phyloP scores from a whole-genome alignment of 2,329 filamentous ascomycete genomes.

The Clonostachys rosea region DNA sequence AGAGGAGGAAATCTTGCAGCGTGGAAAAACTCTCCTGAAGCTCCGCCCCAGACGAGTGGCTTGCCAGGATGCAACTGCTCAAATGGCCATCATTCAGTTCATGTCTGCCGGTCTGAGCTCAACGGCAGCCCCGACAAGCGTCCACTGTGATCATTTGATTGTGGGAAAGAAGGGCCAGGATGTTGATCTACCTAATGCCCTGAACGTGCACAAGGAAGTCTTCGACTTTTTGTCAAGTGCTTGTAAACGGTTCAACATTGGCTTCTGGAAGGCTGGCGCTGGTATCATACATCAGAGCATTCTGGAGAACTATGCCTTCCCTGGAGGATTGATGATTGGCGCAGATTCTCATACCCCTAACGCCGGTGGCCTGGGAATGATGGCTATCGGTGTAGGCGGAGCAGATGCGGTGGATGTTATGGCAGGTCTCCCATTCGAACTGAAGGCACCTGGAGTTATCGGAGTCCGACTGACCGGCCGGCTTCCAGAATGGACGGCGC shows the following conservation, averaged over 20 bases:
- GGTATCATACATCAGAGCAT: background rate
- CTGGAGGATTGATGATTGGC: slow-evolving; percentile 2
- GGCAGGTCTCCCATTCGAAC: background rate
- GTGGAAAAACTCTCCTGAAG: slow-evolving; percentile 2
- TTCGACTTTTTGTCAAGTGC: background rate
- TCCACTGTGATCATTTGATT: slow-evolving; percentile 6
- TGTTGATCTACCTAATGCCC: slow-evolving; percentile 1
- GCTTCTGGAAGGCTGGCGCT: background rate
- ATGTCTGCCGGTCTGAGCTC: slow-evolving; percentile 6
- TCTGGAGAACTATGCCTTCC: background rate
- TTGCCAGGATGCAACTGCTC: slow-evolving; percentile 7
- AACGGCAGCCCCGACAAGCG: slow-evolving; percentile 5
- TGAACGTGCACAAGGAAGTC: background rate
- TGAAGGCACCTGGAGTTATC: slow-evolving; percentile 64
- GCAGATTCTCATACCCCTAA: background rate
- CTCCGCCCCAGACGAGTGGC: slow-evolving; percentile 5
- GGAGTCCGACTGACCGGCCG: slow-evolving; percentile 70
- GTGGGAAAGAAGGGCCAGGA: slow-evolving; percentile 1
- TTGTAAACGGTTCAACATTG: background rate
- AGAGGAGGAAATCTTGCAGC: background rate
- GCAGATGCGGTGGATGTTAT: slow-evolving; percentile 1
- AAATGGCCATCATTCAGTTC: slow-evolving; percentile 9
- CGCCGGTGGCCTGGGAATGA: background rate
- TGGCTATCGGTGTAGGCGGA: background rate
- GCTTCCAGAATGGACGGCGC: slow-evolving; percentile 67